Base-by-base conservation (phyloP, 805 yeast genomes). In the Metschnikowia dekortorum region DNA sequence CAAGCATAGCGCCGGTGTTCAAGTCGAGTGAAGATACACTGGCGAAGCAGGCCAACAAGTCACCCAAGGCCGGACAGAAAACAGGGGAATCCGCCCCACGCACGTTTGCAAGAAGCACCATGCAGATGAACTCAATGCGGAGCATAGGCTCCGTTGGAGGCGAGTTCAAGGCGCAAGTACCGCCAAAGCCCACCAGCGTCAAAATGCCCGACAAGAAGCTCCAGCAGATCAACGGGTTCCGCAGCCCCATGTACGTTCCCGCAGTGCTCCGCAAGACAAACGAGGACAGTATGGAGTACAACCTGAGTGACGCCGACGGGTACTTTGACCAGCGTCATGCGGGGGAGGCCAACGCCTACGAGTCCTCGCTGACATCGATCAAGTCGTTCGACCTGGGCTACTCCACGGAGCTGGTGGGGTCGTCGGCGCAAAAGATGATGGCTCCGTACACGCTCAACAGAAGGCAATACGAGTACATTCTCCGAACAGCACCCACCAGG, bases 161-260 rank as follows among this genome's bases (percentile, higher is more conserved):
- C 22, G 45, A 18, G 29, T 2, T 11, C 39, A 43, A 43, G 11
- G 14, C 16, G 39, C 34, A 8, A 28, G 6, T 10, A 4, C 11
- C 16, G 16, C 30, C 13, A 38, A 32, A n/a, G 18, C 42, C 42
- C 31, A 37, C 11, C 16, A 31, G 14, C 32, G 42, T 31, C 36
- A 37, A 46, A 16, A 39, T 32, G 44, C 35, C 46, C 8, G 53
- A 56, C 43, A 57, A 66, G 43, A 71, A 71, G 51, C 64, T 85
- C 22, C 85, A 83, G 63, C 95, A 89, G 61, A 82, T 90, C 53
- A 82, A 83, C 50, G 85, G 85, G 43, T 91, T 89, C 55, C 81
- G 89, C 64, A 85, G 88, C 61, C 97, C 97, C 8, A 72, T 91
- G 72, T 91, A 89, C 61, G 76, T 87, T 0, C 98, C 98, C 0